These are phyloP conservation scores for Raphanus sativus DNA, from an alignment of 345 rosid genomes.

Conservation along the genomic window DNA sequence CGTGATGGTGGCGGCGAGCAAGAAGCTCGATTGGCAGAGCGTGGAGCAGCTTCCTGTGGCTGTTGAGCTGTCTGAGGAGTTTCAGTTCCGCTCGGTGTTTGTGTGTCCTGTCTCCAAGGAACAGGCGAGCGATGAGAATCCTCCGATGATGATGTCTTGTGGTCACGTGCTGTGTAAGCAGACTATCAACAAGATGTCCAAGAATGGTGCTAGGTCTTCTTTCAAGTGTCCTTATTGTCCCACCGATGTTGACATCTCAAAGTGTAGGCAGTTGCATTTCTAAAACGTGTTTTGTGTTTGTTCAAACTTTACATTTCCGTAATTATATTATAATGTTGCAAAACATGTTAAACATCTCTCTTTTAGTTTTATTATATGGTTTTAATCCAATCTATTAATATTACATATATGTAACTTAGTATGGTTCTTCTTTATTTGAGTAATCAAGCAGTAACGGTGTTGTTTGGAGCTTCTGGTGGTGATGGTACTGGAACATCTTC, in stretches of 20 bases:
- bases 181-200: constrained; percentile 73
- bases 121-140: constrained; percentile 70
- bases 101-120: constrained; percentile 80
- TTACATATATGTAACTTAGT: not conserved
- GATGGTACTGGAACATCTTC: not conserved
- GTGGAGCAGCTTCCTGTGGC: constrained; percentile 75
- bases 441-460: not conserved
- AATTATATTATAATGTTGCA: not conserved
- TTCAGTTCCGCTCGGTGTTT: constrained; percentile 72
- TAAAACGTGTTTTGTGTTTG: not conserved
- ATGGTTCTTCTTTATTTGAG: not conserved
- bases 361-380: not conserved
- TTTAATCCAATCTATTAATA: not conserved
- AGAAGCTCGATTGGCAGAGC: constrained; percentile 64
- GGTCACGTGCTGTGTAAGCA: constrained; percentile 83
- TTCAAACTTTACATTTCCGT: constrained; percentile 4
- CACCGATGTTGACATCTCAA: constrained; percentile 50
- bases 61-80: constrained; percentile 56
- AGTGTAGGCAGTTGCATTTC: constrained; percentile 59
- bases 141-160: constrained; percentile 77
- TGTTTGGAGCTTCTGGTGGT: not conserved
- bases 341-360: not conserved
- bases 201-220: constrained; percentile 51
- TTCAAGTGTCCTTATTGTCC: constrained; percentile 88
- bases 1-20: constrained; percentile 62